Evolutionary conservation across 495 filamentous ascomycete species (phyloP), one percentile per base, ranked within the genome.

Genomic region (Talaromyces nanjingensis): DNA sequence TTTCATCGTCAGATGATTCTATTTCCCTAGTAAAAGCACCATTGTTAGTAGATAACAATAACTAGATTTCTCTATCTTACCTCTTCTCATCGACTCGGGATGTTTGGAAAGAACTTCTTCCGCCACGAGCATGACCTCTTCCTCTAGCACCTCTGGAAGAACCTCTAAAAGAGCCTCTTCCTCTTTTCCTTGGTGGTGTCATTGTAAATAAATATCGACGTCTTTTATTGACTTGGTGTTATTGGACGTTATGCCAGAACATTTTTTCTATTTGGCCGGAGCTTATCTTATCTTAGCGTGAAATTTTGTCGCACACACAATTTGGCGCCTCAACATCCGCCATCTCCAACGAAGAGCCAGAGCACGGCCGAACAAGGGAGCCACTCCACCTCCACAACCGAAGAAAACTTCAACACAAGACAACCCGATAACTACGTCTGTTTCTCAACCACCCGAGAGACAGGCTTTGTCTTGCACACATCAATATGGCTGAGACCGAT

Each of bases 401-500:
- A 53, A 68, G 42, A 65, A 65, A 66, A 62, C 65, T 31, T 42
- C 58, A 56, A 56, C 61, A 20, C 59, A 63, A 57, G 60, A 59
- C 56, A 61, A 45, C 45, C 31, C 14, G 37, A 54, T 54, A 22
- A 56, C 53, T 20, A 14, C 63, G 61, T 63, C 63, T 66, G 62
- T 58, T 66, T 66, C 62, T 45, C 57, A 20, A 16, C 22, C 42
- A 18, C 4, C 25, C 31, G 34, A 25, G 42, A 39, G 47, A 52
- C 56, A 63, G 58, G 29, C 53, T 42, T 58, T n/a, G 45, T 39
- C 24, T 57, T 59, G 52, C 52, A 25, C 12, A 24, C 34, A 39
- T 73, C 83, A 91, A 63, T 77, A 97, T 97, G 93, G 87, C 91
- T 70, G 87, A 89, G 70, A 81, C 84, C 64, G 88, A 91, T 71